Evolutionary conservation across 2,329 filamentous ascomycete species (phyloP).

Genomic region (Beauveria caledonica): DNA sequence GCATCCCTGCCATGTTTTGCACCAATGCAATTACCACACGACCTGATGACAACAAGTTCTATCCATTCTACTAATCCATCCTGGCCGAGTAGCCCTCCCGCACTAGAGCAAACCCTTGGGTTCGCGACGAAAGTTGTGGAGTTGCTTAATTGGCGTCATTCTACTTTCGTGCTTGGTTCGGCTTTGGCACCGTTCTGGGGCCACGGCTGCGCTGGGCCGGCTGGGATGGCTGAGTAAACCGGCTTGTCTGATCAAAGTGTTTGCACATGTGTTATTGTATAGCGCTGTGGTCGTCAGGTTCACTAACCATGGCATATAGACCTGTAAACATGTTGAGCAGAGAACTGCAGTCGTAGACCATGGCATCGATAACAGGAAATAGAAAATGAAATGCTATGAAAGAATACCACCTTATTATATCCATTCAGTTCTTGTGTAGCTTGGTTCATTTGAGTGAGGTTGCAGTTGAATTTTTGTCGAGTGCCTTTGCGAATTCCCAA

Average conservation of each 20-base stretch:
- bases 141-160: conserved; percentile 50
- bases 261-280: not conserved
- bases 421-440: not conserved
- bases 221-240: conserved; percentile 57
- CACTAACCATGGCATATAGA: conserved; percentile 3
- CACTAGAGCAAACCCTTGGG: conserved; percentile 46
- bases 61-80: conserved; percentile 68
- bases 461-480: no score
- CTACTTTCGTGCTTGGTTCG: conserved; percentile 47
- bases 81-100: conserved; percentile 62
- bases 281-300: not conserved
- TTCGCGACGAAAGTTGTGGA: conserved; percentile 67
- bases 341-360: not conserved
- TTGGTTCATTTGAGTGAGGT: no score
- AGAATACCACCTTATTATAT: not conserved
- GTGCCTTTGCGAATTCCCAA: no score
- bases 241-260: conserved; percentile 51
- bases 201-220: conserved; percentile 40
- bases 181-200: conserved; percentile 48
- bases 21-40: not conserved
- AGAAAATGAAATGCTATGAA: not conserved
- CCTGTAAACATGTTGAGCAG: not conserved
- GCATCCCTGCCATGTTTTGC: not conserved
- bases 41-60: conserved; percentile 46
- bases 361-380: not conserved